These are phyloP conservation scores for Fusarium virguliforme DNA, from an alignment of 2,329 filamentous ascomycete genomes.

Conservation along the genomic window DNA sequence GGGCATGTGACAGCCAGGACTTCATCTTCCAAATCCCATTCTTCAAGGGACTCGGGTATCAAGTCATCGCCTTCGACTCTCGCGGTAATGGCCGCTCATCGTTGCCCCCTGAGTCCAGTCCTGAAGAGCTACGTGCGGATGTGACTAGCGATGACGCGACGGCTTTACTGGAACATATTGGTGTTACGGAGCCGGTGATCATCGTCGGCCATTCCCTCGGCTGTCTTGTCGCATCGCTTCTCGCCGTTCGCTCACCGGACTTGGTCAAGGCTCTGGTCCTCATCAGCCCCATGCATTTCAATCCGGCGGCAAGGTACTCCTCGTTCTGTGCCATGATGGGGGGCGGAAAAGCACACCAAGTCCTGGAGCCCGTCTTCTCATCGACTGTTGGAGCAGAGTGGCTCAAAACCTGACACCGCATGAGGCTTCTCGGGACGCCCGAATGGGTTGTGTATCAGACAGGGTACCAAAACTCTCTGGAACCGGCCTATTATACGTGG, in stretches of 20 bases:
- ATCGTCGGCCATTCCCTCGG: background rate
- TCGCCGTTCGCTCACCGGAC: background rate
- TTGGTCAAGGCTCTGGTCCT: background rate
- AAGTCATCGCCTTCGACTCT: background rate
- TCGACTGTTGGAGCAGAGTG: background rate
- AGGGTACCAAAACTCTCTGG: background rate
- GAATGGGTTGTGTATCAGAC: slow-evolving; percentile 1
- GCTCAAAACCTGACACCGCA: background rate
- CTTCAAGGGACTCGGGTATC: background rate
- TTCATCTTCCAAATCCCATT: background rate
- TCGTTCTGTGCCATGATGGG: background rate
- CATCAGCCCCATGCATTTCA: background rate
- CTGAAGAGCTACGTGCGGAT: background rate
- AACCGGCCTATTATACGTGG: background rate
- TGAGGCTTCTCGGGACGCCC: background rate
- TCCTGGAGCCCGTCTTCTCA: background rate
- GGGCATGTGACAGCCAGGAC: background rate
- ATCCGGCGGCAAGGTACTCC: background rate
- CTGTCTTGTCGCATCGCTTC: background rate
- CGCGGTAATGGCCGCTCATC: background rate
- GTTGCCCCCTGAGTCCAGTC: background rate
- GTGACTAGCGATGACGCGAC: background rate
- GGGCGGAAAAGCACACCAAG: background rate
- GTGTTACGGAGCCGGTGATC: background rate
- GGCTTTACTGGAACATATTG: background rate